A percentile compares a stretch with the other conserved stretches of the same genome.
Conservation (phyloP, 352 stramenopile species). For the Globisporangium parvum region DNA sequence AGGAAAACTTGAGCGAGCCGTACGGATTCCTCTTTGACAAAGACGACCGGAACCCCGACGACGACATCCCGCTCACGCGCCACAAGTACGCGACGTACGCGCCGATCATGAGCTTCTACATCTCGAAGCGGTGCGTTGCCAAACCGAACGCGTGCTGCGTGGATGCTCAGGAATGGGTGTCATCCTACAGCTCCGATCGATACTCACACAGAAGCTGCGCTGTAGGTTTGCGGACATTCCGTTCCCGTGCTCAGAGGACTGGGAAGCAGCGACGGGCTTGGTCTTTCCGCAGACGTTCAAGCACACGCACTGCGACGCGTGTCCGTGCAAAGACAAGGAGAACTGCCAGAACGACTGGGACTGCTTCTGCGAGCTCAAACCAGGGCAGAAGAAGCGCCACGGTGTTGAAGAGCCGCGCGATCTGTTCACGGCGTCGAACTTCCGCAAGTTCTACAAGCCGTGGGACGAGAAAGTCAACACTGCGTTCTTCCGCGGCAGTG, state of each 20-base stretch:
- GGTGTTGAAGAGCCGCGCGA: conserved; percentile 79
- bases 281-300: conserved; percentile 91
- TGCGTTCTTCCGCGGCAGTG: conserved; percentile 97
- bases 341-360: conserved; percentile 80
- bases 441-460: conserved; percentile 93
- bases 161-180: background rate
- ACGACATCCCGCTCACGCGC: conserved; percentile 90
- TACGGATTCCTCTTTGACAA: conserved; percentile 99
- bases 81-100: conserved; percentile 92
- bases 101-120: conserved; percentile 97
- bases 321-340: conserved; percentile 46
- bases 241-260: conserved; percentile 96
- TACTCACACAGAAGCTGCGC: background rate
- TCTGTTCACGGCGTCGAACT: conserved; percentile 96
- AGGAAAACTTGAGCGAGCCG: conserved; percentile 94
- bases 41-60: conserved; percentile 91
- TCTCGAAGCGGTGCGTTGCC: conserved; percentile 61
- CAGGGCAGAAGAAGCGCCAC: conserved; percentile 60
- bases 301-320: conserved; percentile 78
- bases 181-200: background rate
- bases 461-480: conserved; percentile 97
- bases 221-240: conserved; percentile 95
- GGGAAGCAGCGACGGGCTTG: conserved; percentile 89
- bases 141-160: background rate
- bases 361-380: conserved; percentile 64